Evolutionary conservation across 2,329 filamentous ascomycete genomes (phyloP).

Genomic region (Aspergillus cejpii): DNA sequence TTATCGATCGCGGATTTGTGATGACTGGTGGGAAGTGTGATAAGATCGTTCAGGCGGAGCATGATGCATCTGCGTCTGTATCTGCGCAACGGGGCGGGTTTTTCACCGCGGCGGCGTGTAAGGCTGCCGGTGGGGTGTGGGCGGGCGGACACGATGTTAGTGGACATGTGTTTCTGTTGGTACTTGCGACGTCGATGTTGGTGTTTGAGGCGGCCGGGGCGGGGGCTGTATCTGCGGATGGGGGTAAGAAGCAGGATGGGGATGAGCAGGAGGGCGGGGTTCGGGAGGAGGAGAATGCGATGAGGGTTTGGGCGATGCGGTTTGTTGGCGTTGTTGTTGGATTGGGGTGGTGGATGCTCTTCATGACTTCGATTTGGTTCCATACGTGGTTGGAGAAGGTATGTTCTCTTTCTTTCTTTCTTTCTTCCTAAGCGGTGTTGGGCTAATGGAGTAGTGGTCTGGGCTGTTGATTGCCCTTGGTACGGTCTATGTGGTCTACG

Average conservation of each 20-base stretch:
- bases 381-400: constrained; percentile 99
- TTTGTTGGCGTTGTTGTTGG: constrained; percentile 54
- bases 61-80: no score
- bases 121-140: constrained; percentile 75
- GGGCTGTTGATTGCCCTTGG: constrained; percentile 45
- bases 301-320: constrained; percentile 51
- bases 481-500: constrained; percentile 47
- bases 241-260: constrained; percentile 28
- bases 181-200: constrained; percentile 73
- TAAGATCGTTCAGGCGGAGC: constrained; percentile 8
- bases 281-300: constrained; percentile 38
- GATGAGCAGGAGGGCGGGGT: constrained; percentile 12
- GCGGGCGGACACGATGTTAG: constrained; percentile 92
- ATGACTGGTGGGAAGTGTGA: constrained; percentile 82
- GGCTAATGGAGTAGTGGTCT: constrained; percentile 38
- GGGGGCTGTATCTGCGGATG: constrained; percentile 43
- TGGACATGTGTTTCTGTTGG: constrained; percentile 88
- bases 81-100: constrained; percentile 43
- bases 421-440: constrained; percentile 4
- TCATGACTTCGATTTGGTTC: constrained; percentile 98
- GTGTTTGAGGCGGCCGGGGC: constrained; percentile 64
- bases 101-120: constrained; percentile 73
- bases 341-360: constrained; percentile 86
- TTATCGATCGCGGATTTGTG: constrained; percentile 86
- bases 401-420: constrained; percentile 29